Conservation (phyloP, 192 early-diverging fungal genomes). For the Coemansia sp. region DNA sequence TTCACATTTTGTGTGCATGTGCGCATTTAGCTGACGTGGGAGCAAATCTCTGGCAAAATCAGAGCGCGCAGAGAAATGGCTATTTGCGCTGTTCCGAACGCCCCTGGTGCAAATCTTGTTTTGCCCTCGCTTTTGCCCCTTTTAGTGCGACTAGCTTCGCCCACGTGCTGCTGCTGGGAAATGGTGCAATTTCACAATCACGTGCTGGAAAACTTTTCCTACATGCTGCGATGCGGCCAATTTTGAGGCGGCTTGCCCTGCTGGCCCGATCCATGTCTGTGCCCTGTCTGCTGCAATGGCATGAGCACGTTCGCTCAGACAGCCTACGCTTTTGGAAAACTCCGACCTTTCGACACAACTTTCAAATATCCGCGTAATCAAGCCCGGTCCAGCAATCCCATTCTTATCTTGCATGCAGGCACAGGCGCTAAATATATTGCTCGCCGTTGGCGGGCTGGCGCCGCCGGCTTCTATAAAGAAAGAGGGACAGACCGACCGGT, state of each 20-base stretch:
- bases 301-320: neutral
- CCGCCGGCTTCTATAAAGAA: no score
- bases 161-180: conserved; percentile 1
- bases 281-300: neutral
- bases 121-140: neutral
- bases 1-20: neutral
- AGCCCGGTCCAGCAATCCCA: conserved; percentile 4
- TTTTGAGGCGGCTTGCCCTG: neutral
- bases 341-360: no score
- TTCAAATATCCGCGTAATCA: no score
- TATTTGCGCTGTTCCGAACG: no score
- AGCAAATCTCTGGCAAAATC: neutral
- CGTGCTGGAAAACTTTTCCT: neutral
- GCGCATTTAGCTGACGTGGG: neutral
- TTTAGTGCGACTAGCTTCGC: neutral
- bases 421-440: neutral
- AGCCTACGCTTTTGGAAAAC: neutral
- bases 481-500: no score
- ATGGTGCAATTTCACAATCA: neutral
- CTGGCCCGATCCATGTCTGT: neutral
- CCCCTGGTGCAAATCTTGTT: no score
- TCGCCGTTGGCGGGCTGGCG: neutral
- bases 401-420: conserved; percentile 1
- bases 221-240: neutral
- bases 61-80: no score